Percentiles rank a stretch among this genome's conserved stretches.
Conservation (phyloP, 495 filamentous ascomycete genomes). For the Penicillium malachiteum region DNA sequence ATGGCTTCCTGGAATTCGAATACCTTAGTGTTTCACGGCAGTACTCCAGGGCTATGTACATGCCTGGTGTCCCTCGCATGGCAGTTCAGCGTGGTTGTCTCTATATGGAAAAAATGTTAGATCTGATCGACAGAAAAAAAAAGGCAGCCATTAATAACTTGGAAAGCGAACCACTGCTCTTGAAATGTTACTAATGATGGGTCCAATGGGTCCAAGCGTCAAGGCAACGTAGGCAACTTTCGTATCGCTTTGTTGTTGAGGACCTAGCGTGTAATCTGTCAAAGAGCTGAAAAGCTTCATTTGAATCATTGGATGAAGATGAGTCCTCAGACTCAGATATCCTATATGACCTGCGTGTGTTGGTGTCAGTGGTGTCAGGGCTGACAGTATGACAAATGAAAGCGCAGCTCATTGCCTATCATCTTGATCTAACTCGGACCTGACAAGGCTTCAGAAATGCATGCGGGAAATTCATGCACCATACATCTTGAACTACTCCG, state of each 20-base stretch:
- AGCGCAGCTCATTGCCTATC: too few relatives aligned
- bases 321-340: not conserved
- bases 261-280: not conserved
- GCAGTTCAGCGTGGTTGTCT: not conserved
- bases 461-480: too few relatives aligned
- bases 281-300: not conserved
- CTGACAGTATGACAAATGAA: too few relatives aligned
- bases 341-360: too few relatives aligned
- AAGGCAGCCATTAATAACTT: conserved; percentile 13
- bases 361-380: too few relatives aligned
- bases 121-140: conserved; percentile 12
- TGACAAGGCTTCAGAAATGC: too few relatives aligned
- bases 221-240: conserved; percentile 19
- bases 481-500: too few relatives aligned
- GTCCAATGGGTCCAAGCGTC: conserved; percentile 15
- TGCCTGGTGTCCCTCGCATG: conserved; percentile 15
- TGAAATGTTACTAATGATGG: not conserved
- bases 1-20: conserved; percentile 16
- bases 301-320: not conserved
- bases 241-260: not conserved
- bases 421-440: too few relatives aligned
- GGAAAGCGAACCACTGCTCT: conserved; percentile 12
- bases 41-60: not conserved
- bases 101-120: not conserved
- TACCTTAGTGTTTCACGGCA: conserved; percentile 16